Base-by-base conservation (phyloP, 2,329 filamentous ascomycete genomes). In the Myrmaecium sp. region DNA sequence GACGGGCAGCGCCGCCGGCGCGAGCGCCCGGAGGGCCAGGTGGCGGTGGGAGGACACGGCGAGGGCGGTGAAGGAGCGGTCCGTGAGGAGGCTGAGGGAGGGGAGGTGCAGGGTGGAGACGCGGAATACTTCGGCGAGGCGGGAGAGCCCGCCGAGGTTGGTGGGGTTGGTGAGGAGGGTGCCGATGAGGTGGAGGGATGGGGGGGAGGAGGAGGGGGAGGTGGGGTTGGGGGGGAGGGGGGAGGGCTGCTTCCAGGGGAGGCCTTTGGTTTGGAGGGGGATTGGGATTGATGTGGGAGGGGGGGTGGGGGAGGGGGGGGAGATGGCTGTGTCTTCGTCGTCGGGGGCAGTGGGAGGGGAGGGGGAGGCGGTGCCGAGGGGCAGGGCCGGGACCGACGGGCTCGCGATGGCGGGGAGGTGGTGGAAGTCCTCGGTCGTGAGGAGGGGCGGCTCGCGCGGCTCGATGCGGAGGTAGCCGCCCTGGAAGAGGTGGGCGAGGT, bases 71-170 rank as follows among this genome's bases (percentile, higher is more conserved):
- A 66, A 66, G 35, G 62, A 59, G 30, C 57, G 58, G 30, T 56
- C 50, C 1, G 44, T 47, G 0, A 52, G 44, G 4, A 58, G 51
- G 8, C 40, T 40, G 15, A 55, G 43, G 17, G 52, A 51, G 23
- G 49, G 42, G 13, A 66, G 46, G 37, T 58, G 56, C 10, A 66
- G 41, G 2, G 51, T 46, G 21, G 49, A 44, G 2, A 58, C 51
- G 27, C 60, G 62, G 30, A 65, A 65, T 17, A 63, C 61, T 32
- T 66, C 62, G 4, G 53, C 51, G 26, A 60, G 56, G 19, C 62
- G 54, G 14, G 55, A 61, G 7, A 64, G 51, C 10, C 60, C 60
- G 28, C 60, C 60, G 6, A 64, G 46, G 30, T 64, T 64, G 28
- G 57, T 54, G 6, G 59, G 55, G 23, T 60, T 60, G 37, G 58